A percentile compares a stretch with the other conserved stretches of the same genome.
These are phyloP conservation scores for Trichoderma hamatum DNA, from an alignment of 2,329 filamentous ascomycete genomes.

Conservation along the genomic window DNA sequence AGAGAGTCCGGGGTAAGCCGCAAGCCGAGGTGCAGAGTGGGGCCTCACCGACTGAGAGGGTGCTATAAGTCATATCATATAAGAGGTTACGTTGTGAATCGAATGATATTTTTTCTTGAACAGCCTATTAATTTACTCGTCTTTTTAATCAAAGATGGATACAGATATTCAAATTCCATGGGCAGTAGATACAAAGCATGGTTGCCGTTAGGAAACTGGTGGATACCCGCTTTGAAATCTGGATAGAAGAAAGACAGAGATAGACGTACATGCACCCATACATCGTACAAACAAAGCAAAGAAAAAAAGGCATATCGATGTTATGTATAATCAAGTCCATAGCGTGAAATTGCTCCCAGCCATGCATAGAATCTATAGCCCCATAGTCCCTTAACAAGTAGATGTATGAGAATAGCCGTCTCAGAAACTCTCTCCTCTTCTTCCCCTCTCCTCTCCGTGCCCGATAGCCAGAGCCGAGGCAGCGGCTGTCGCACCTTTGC, in stretches of 20 bases:
- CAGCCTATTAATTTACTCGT: background rate
- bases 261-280: background rate
- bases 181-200: background rate
- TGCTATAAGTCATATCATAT: background rate
- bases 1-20: slow-evolving; percentile 27
- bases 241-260: background rate
- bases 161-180: background rate
- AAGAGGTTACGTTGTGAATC: background rate
- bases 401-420: slow-evolving; percentile 13
- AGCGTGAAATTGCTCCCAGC: slow-evolving; percentile 26
- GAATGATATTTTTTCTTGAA: background rate
- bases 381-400: slow-evolving; percentile 5
- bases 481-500: background rate
- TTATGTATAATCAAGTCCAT: slow-evolving; percentile 5
- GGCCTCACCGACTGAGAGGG: slow-evolving; percentile 7
- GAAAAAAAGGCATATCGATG: background rate
- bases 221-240: background rate
- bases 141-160: background rate
- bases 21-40: slow-evolving; percentile 27
- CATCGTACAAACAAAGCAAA: background rate
- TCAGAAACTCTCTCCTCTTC: slow-evolving; percentile 8
- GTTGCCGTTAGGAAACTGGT: background rate
- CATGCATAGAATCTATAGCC: slow-evolving; percentile 26
- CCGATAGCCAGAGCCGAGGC: slow-evolving; percentile 19
- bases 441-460: slow-evolving; percentile 1